Evolutionary conservation across 768 basidiomycete species (phyloP), one percentile per base, ranked within the genome.

Genomic region (Rhizopogon vesiculosus): DNA sequence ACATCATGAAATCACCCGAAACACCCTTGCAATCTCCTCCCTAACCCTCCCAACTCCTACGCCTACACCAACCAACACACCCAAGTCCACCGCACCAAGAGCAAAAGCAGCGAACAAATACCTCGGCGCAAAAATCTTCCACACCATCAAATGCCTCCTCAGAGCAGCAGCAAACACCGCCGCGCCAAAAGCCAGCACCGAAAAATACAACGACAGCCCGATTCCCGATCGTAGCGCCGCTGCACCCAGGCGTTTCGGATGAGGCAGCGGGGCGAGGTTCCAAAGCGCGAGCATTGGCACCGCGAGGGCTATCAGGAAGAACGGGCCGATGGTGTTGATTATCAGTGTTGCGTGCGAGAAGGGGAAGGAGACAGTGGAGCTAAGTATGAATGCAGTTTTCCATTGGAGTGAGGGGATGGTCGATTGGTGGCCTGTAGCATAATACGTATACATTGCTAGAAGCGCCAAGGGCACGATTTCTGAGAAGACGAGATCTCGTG

Each of bases 71-170:
- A 88, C 31, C 50, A 92, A 53, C n/a, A 89, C 72, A 0, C 77
- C 87, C 0, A 86, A 35, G 71, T 98, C 96, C 2, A 91, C 82
- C 1, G 80, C 80, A 3, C 93, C 42, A 35, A 96, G 67, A 25
- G 80, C 79, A 3, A 83, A 63, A 1, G 82, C 91, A 0, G 81
- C 89, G 15, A 82, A 67, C 87, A 98, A 94, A 67, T 95, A 97
- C 59, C 96, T 74, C 58, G 97, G 97, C 40, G 95, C 96, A 64
- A 98, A 99, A 4, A 99, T 87, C 73, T 98, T 98, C 97, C 97
- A 99, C 22, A 98, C 94, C 94, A 97, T 97, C 59, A 97, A 69
- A 67, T 98, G 94, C 43, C 93, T 69, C 59, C 93, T 72, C 50
- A 95, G 70, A 62, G 84, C 80, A 6, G 91, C 89, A 0, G 91